Evolutionary conservation across 1,284 basidiomycete genomes (phyloP), one percentile per base, ranked within the genome.

Genomic region (Gomphus bonarii): DNA sequence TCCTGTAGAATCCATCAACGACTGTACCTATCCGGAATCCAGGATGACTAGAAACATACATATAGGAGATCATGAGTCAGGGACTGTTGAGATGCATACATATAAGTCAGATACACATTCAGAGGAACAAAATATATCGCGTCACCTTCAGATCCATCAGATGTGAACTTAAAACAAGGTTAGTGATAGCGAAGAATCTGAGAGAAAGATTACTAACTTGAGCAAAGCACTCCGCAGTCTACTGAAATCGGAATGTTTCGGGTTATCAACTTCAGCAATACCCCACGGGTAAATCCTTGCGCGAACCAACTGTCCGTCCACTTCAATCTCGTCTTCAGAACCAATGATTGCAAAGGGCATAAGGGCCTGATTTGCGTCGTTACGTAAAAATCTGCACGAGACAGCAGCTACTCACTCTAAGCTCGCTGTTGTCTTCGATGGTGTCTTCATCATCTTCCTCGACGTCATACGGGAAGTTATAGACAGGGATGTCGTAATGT

Each of bases 371-470:
- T 57, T 57, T 33, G 55, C 36, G 33, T 18, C 42, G 42, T 59
- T 25, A 61, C 56, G 35, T 57, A 58, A 3, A 57, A 40, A 11
- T 40, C 10, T 20, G 31, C 47, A 6, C 5, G 30, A 44, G 4
- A 50, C 35, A 28, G 56, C 57, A 38, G 49, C 14, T 36, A 70
- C 78, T 61, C 67, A 90, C 88, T 56, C 94, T 81, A 58, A 97
- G 84, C 70, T 95, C 93, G 66, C 88, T 88, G 75, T 99, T 99
- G 73, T 99, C 97, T 66, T 91, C 86, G 62, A 99, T 95, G 3
- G 95, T 98, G 67, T 99, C 97, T 68, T 98, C 95, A 69, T 99
- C 97, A 67, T 99, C 92, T 73, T 99, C 97, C 72, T 99, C 97
- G 22, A 94, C 87, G 65, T 99, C 97, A 71, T 97, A 99, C 0